A percentile compares a stretch with the other conserved stretches of the same genome.
Conservation (phyloP, 345 rosid species). For the Corchorus olitorius region DNA sequence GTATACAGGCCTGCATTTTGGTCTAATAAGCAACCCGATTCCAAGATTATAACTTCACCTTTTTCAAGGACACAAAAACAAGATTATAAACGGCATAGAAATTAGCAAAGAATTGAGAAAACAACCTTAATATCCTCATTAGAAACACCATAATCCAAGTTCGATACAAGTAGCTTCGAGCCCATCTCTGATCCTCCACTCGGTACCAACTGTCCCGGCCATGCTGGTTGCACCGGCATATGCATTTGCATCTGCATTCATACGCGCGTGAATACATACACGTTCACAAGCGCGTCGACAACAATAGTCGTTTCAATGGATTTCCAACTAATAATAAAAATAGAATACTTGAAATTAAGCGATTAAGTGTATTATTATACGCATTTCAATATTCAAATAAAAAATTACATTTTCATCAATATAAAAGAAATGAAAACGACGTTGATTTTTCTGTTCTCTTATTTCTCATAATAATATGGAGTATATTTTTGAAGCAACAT, state of each 20-base stretch:
- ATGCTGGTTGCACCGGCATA: constrained; percentile 24
- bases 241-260: constrained; percentile 32
- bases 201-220: constrained; percentile 21
- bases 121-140: constrained; percentile 60
- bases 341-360: not conserved
- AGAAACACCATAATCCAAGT: constrained; percentile 55
- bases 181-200: constrained; percentile 31
- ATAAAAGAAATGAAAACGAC: not conserved
- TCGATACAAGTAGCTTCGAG: constrained; percentile 56
- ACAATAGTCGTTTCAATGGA: not conserved
- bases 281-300: not conserved
- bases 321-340: not conserved
- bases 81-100: not conserved
- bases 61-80: not conserved
- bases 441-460: too few species aligned
- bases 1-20: not conserved
- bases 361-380: not conserved
- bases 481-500: too few species aligned
- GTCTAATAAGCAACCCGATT: not conserved
- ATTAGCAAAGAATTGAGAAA: not conserved
- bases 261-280: not conserved
- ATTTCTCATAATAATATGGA: too few species aligned
- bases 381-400: not conserved
- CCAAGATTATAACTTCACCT: not conserved
- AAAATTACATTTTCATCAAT: not conserved